Base-by-base conservation (phyloP, 441 rosid genomes). In the Manihot esculenta region DNA sequence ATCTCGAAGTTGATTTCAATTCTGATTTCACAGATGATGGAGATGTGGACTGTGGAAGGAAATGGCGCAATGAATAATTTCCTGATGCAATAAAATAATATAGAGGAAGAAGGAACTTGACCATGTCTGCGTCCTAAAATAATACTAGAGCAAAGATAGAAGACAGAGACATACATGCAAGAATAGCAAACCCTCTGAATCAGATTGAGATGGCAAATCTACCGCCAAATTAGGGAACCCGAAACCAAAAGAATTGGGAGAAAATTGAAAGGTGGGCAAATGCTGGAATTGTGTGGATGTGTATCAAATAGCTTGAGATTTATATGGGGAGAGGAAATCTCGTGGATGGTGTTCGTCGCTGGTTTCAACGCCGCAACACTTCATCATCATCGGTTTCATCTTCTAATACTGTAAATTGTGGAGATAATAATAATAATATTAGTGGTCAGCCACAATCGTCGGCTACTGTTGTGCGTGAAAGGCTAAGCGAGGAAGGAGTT, bases 301-400 rank as follows among this genome's bases (percentile, higher is more conserved):
- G 61, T 79, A 69, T 74, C 54, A 26, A 50, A 62, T 61, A 15
- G 21, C 9, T 38, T 69, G 10, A 65, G 77, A 72, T 45, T 69
- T 66, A 61, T 74, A 89, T 89, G 96, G 95, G 94, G 67, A 83
- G 92, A 77, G 88, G 90, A 64, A 80, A 85, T 75, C 83, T 94
- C 67, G 90, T 87, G 84, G 93, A 92, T 78, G 93, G 89, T 70
- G 89, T 94, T 76, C 97, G 96, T 82, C 97, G 97, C 83, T 94
- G 92, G 97, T 86, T 94, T 81, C 90, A 88, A 62, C 94, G 94
- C 68, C 97, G 79, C 68, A 67, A 56, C 67, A 51, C 77, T 49
- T 59, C 88, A 30, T 66, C 81, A 10, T 57, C 83, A 51, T 33
- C 64, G 41, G 42, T 74, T 24, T 67, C 72, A 60, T 6, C 59